phyloP scores from a whole-genome alignment of 176 grass and related monocot species.

The Panicum miliaceum region DNA sequence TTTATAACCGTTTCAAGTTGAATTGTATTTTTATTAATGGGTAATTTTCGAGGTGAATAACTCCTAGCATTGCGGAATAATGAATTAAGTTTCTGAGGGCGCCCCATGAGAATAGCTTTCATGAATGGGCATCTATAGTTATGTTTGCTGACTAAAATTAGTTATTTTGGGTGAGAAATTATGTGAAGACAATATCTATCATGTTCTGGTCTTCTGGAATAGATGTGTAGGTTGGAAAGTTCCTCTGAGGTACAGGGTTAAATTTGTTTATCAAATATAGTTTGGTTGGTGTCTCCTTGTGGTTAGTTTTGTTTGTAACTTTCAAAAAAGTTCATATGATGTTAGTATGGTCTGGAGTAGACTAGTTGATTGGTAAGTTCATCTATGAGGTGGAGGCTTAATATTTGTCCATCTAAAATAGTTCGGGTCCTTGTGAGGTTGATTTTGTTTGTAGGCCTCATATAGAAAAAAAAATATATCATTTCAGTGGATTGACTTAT shows the following conservation, averaged over 20 bases:
- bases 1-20: neutral
- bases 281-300: neutral
- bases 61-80: neutral
- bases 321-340: neutral
- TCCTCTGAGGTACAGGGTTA: neutral
- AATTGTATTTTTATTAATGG: slow-evolving; percentile 6
- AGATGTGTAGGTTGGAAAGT: neutral
- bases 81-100: slow-evolving; percentile 14
- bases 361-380: neutral
- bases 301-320: neutral
- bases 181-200: neutral
- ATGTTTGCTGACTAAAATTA: neutral
- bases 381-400: neutral
- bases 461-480: neutral
- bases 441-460: slow-evolving; percentile 24
- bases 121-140: neutral
- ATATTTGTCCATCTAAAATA: neutral
- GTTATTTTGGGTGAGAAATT: slow-evolving; percentile 12
- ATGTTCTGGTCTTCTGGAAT: slow-evolving; percentile 1
- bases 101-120: neutral
- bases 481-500: slow-evolving; percentile 20
- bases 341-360: neutral
- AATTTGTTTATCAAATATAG: neutral
- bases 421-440: neutral
- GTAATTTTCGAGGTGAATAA: neutral